phyloP scores from a whole-genome alignment of 805 yeast genomes.

The Cyberlindnera xishuangbannaensis region DNA sequence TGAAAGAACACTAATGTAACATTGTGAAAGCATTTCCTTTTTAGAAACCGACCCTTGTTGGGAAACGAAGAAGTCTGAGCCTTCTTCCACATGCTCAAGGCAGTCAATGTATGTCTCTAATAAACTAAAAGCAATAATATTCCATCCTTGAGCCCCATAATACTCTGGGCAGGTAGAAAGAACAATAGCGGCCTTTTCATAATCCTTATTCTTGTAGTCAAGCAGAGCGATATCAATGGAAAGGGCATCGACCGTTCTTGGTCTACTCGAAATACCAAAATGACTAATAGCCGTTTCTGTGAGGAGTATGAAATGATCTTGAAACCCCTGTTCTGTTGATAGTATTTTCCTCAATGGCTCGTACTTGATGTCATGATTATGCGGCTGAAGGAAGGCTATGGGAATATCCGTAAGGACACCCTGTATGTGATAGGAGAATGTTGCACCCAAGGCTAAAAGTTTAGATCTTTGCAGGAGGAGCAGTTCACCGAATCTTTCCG shows the following conservation, averaged over 20 bases:
- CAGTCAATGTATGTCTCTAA: constrained; percentile 66
- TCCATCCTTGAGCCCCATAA: constrained; percentile 72
- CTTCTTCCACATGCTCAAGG: constrained; percentile 37
- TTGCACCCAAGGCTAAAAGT: constrained; percentile 30
- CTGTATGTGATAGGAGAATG: constrained; percentile 25
- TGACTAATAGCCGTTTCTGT: constrained; percentile 54
- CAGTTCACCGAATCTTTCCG: constrained; percentile 44
- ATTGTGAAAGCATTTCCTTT: constrained; percentile 3
- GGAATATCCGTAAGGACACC: constrained; percentile 26
- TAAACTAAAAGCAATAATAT: constrained; percentile 56
- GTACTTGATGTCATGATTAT: constrained; percentile 8
- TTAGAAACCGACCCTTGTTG: constrained; percentile 1
- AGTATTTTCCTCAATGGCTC: constrained; percentile 23
- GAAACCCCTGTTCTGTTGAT: constrained; percentile 30
- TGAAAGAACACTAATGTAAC: constrained; percentile 4
- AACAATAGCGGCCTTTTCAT: constrained; percentile 54
- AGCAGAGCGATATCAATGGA: constrained; percentile 76
- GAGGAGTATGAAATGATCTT: constrained; percentile 38
- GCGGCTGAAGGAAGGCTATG: neutral
- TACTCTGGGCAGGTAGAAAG: constrained; percentile 64
- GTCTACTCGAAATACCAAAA: constrained; percentile 46
- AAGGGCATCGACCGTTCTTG: constrained; percentile 64
- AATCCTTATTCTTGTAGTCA: constrained; percentile 52
- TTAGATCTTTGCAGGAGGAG: constrained; percentile 42
- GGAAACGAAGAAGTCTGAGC: constrained; percentile 18